These are phyloP conservation scores for Lactarius vividus DNA, from an alignment of 768 basidiomycete genomes.

Conservation along the genomic window DNA sequence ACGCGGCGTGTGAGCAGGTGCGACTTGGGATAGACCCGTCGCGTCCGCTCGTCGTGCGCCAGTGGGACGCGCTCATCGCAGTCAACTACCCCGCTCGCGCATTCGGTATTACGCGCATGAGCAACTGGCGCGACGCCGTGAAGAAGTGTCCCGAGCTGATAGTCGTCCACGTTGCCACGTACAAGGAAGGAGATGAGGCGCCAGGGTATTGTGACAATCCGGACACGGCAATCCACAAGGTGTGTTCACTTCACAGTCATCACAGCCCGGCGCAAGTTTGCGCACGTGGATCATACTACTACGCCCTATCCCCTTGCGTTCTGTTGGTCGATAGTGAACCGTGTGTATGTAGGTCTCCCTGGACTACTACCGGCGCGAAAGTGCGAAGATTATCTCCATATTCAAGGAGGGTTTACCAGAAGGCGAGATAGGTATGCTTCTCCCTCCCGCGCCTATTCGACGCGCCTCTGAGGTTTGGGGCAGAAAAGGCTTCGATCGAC, in stretches of 20 bases:
- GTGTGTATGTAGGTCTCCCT: conserved; percentile 66
- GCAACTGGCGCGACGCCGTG: conserved; percentile 75
- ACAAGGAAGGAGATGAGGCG: conserved; percentile 80
- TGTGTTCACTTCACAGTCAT: conserved; percentile 33
- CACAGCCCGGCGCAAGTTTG: neutral
- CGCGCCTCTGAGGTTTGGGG: neutral
- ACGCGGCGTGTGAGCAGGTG: conserved; percentile 81
- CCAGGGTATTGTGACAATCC: conserved; percentile 92
- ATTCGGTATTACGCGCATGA: conserved; percentile 92
- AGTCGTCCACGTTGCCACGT: conserved; percentile 93
- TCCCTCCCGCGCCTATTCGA: neutral
- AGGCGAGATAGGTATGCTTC: conserved; percentile 72
- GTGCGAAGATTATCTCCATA: conserved; percentile 76
- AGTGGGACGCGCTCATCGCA: conserved; percentile 89
- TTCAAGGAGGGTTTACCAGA: conserved; percentile 78
- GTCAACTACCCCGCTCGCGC: conserved; percentile 94
- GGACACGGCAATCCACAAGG: conserved; percentile 90
- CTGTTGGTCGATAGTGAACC: neutral
- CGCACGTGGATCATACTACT: neutral
- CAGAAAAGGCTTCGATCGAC: conserved; percentile 97
- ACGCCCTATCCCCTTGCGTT: neutral
- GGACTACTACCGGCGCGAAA: conserved; percentile 90
- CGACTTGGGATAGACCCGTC: conserved; percentile 63
- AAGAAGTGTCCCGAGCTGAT: conserved; percentile 81
- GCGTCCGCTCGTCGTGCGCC: conserved; percentile 75